Evolutionary conservation across 805 yeast genomes (phyloP), one percentile per base, ranked within the genome.

Genomic region (Candida arabinofermentans): DNA sequence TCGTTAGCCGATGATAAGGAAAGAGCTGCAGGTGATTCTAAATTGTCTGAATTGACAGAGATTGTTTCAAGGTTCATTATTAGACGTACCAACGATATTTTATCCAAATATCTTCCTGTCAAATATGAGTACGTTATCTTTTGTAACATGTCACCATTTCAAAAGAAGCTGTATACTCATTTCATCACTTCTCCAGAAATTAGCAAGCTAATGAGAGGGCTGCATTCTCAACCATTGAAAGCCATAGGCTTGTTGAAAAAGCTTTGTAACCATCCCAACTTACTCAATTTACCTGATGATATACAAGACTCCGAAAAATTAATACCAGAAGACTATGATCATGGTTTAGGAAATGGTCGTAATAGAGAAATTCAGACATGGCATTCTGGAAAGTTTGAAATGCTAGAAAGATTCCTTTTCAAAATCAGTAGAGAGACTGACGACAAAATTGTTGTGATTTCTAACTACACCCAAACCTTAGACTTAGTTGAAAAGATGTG

Each of bases 61-160:
- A 59, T 89, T 35, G 99, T 93, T 2, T 85, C 90, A 26, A 83
- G 80, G 52, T 91, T 91, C 61, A 93, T 93, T 59, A 93, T 93
- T 45, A 75, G 99, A 59, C 79, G 99, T 58, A 89, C 98, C 0
- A 93, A 93, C 66, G 99, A 93, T 62, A 86, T 93, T 53, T 69
- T 93, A 41, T 83, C 96, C 24, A 91, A 93, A 63, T 93, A 93
- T 58, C 71, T 93, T 45, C 99, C 99, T 0, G 87, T 95, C 48
- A 93, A 93, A 62, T 90, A 89, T 59, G 99, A 93, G 61, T 96
- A 93, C 62, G 98, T 93, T 18, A 85, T 93, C n/a, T 93, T 91
- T 61, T 89, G 93, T 46, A 83, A 81, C 33, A 66, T 93, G 41
- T 75, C 91, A 2, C 87, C 86, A 0, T 73, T 90, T 64, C 99